phyloP scores from a whole-genome alignment of 129 eudicot species.

The Lactuca saligna region DNA sequence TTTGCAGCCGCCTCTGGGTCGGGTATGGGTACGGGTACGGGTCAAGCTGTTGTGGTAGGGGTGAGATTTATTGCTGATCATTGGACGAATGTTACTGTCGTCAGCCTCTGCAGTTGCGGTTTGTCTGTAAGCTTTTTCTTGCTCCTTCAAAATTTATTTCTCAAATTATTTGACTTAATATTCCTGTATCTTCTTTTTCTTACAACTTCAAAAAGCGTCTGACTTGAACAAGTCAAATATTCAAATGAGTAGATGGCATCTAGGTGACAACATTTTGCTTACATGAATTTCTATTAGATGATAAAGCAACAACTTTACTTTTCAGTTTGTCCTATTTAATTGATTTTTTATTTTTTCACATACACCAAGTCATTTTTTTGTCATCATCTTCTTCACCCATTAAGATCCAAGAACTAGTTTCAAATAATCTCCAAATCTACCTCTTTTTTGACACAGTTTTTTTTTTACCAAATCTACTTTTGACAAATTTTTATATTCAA shows the following conservation, averaged over 20 bases:
- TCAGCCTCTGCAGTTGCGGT: constrained; percentile 64
- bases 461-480: background rate
- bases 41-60: constrained; percentile 33
- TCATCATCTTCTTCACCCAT: background rate
- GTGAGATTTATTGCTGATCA: constrained; percentile 50
- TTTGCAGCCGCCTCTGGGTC: constrained; percentile 37
- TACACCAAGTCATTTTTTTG: background rate
- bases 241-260: background rate
- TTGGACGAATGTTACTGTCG: constrained; percentile 73
- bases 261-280: background rate
- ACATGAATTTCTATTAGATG: background rate
- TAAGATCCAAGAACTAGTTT: background rate
- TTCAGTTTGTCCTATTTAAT: background rate
- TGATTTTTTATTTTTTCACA: background rate
- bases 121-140: constrained; percentile 54
- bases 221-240: background rate
- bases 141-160: background rate
- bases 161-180: background rate
- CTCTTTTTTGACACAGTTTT: too few relatives aligned
- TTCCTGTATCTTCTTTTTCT: too few relatives aligned
- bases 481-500: too few relatives aligned
- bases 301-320: background rate
- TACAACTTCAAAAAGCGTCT: background rate
- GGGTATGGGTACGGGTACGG: constrained; percentile 23
- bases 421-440: background rate